These are phyloP conservation scores for Dictyostelium brefeldianum DNA, from an alignment of 78 protist genomes.

Conservation along the genomic window DNA sequence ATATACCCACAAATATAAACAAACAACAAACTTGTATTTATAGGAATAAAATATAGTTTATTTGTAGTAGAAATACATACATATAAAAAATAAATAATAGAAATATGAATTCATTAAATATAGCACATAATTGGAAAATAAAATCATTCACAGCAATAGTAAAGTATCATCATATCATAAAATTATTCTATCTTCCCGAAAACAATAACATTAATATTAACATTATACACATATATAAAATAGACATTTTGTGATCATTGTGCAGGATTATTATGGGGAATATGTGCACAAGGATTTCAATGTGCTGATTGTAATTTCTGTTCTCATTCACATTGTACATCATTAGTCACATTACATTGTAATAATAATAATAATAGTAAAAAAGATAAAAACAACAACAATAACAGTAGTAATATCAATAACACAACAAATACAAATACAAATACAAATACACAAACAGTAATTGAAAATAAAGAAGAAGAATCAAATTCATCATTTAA, in stretches of 20 bases:
- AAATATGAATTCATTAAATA: constrained; percentile 9
- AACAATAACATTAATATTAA: neutral
- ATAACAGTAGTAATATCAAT: neutral
- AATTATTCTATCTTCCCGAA: too few relatives aligned
- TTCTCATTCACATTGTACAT: constrained; percentile 49
- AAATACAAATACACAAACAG: neutral
- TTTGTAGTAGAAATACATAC: too few relatives aligned
- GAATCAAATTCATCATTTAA: neutral
- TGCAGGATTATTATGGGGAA: constrained; percentile 43
- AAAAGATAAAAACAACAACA: neutral
- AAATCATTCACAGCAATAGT: constrained; percentile 53
- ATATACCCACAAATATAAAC: too few relatives aligned
- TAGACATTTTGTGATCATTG: constrained; percentile 81
- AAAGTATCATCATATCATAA: constrained; percentile 8
- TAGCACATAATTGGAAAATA: constrained; percentile 41
- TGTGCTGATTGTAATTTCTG: constrained; percentile 57
- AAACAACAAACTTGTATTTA: too few relatives aligned
- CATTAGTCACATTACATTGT: constrained; percentile 30
- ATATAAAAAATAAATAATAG: neutral
- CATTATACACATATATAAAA: neutral
- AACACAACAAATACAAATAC: neutral
- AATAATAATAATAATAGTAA: neutral
- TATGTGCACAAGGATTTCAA: constrained; percentile 60
- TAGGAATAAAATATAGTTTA: too few relatives aligned
- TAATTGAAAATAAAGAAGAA: neutral